phyloP scores from a whole-genome alignment of 192 early-diverging fungal species.

The Radiomyces spectabilis region DNA sequence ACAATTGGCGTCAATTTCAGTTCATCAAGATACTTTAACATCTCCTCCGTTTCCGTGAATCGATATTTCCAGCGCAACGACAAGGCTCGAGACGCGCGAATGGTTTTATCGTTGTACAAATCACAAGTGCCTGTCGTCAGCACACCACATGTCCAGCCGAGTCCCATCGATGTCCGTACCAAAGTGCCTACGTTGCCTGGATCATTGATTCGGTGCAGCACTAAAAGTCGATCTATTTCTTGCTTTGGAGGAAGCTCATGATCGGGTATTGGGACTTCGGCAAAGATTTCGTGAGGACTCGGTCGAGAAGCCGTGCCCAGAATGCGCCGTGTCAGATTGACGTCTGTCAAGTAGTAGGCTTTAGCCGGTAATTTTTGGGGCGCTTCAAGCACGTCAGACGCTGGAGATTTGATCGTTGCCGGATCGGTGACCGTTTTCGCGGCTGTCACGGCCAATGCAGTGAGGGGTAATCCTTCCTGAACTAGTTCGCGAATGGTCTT shows the following conservation, averaged over 20 bases:
- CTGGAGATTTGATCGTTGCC: slow-evolving; percentile 16
- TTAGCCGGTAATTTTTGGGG: slow-evolving; percentile 25
- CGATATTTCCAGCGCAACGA: slow-evolving; percentile 30
- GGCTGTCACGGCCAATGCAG: slow-evolving; percentile 19
- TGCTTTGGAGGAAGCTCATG: neutral
- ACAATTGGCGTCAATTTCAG: slow-evolving; percentile 28
- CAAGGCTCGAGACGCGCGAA: slow-evolving; percentile 33
- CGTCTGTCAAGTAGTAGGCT: slow-evolving; percentile 30
- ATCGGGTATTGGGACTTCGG: slow-evolving; percentile 37
- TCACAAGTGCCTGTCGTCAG: slow-evolving; percentile 34
- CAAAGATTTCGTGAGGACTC: slow-evolving; percentile 34
- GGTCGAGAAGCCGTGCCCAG: slow-evolving; percentile 37
- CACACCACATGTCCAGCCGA: slow-evolving; percentile 35
- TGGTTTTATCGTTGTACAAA: slow-evolving; percentile 38
- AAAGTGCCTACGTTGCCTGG: slow-evolving; percentile 39
- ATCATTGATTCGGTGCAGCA: slow-evolving; percentile 37
- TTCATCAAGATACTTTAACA: slow-evolving; percentile 8
- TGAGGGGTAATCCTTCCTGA: slow-evolving; percentile 1
- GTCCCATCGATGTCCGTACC: slow-evolving; percentile 35
- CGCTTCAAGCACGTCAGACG: slow-evolving; percentile 4
- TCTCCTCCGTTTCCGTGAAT: slow-evolving; percentile 1
- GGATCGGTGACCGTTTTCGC: neutral
- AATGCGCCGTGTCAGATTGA: slow-evolving; percentile 31
- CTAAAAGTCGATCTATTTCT: slow-evolving; percentile 21
- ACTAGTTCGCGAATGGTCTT: slow-evolving; percentile 18